phyloP scores from a whole-genome alignment of 164 flowering plant genomes.

The Piper betle region DNA sequence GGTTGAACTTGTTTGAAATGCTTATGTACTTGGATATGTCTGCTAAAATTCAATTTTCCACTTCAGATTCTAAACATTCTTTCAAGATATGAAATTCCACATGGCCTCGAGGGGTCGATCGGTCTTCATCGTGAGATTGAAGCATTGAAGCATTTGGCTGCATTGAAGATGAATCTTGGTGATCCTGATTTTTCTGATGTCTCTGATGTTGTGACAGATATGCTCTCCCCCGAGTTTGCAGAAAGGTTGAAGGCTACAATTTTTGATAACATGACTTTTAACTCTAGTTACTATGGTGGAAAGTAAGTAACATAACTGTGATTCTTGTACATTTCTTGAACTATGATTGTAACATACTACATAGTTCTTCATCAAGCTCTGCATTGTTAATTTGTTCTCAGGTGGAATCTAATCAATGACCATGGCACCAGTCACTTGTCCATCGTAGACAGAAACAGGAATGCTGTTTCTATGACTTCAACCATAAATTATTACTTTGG shows the following conservation, averaged over 20 bases:
- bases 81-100: conserved; percentile 20
- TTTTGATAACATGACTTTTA: conserved; percentile 40
- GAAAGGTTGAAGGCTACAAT: conserved; percentile 29
- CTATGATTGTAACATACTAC: no score
- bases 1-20: neutral
- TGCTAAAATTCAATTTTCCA: neutral
- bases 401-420: conserved; percentile 52
- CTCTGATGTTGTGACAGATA: conserved; percentile 25
- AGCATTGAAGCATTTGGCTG: conserved; percentile 44
- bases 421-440: conserved; percentile 62
- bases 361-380: neutral
- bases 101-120: conserved; percentile 24
- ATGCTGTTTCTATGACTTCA: conserved; percentile 60
- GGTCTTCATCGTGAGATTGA: conserved; percentile 44
- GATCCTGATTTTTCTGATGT: conserved; percentile 53
- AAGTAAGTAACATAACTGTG: conserved; percentile 14
- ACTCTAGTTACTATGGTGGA: conserved; percentile 33
- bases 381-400: conserved; percentile 5
- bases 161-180: conserved; percentile 55
- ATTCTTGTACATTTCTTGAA: neutral
- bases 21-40: neutral
- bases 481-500: conserved; percentile 51
- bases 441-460: conserved; percentile 37
- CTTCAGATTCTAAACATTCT: conserved; percentile 51
- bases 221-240: conserved; percentile 53